Base-by-base conservation (phyloP, 2,329 filamentous ascomycete species). In the Penicillium sp. region DNA sequence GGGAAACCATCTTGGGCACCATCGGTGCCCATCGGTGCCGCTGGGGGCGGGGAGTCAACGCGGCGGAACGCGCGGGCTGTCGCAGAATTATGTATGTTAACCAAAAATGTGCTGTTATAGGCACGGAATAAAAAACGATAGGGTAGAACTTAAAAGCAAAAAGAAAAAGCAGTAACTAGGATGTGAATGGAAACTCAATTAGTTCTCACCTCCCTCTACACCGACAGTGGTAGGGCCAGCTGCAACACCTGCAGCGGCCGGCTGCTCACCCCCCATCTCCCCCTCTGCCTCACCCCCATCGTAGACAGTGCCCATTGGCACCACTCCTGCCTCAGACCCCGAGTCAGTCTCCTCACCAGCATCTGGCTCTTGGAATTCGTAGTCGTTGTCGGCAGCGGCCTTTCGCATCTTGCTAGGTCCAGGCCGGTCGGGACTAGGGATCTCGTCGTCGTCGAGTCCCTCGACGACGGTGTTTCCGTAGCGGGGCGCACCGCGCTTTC, bases 401-500 rank as follows among this genome's bases (percentile, higher is more conserved):
- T 40, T 54, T 24, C 56, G 59, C 12, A 38, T 32, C 48, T 65
- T 68, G 37, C 53, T 48, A 3, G 61, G 61, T 9, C 24, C 32
- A n/a, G 13, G 3, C 6, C n/a, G 12, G 9, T 10, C 57, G 60
- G 24, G 49, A 19, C 10, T 63, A 54, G 6, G 32, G 1, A 15
- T 24, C 9, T 41, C 46, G 19, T 57, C 52, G 38, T 52, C 52
- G 22, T 57, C 54, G 17, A 52, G 31, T 43, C 51, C 49, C 19
- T 48, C 40, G 21, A 35, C 38, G 19, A 21, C 31, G 3, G 47
- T 48, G 6, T 54, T 43, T 8, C 8, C 24, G 35, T 66, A 66
- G 53, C 63, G 57, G 51, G 74, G 68, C 68, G 79, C 77, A 57
- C 75, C 72, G 53, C 85, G 80, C 56, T 83, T 82, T 57, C 93